Conservation (phyloP, 2,329 filamentous ascomycete species). For the Fusarium sp. region DNA sequence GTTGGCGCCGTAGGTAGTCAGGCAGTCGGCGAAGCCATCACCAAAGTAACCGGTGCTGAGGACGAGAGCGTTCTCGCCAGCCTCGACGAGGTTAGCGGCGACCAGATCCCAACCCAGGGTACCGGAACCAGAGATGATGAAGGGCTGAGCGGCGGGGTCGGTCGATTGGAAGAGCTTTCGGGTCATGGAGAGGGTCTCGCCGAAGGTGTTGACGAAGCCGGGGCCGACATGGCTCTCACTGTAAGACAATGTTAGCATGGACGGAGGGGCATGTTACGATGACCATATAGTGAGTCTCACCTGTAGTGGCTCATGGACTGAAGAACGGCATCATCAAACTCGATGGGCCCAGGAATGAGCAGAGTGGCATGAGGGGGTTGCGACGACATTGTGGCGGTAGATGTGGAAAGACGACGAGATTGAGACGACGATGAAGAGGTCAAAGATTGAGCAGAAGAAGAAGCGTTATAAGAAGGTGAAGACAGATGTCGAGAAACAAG, state of each 20-base stretch:
- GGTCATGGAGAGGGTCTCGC: slow-evolving; percentile 89
- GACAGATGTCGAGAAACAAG: slow-evolving; percentile 49
- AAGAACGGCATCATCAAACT: slow-evolving; percentile 97
- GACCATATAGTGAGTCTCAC: slow-evolving; percentile 53
- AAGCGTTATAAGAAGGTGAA: slow-evolving; percentile 35
- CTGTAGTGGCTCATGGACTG: slow-evolving; percentile 96
- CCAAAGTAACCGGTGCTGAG: slow-evolving; percentile 98
- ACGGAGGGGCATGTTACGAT: background rate
- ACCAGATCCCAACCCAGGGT: slow-evolving; percentile 98
- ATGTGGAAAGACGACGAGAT: slow-evolving; percentile 44
- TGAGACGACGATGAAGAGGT: slow-evolving; percentile 31
- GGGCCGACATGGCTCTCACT: slow-evolving; percentile 96
- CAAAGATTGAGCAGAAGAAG: slow-evolving; percentile 34
- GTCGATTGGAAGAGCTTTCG: slow-evolving; percentile 96
- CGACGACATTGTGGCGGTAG: slow-evolving; percentile 68
- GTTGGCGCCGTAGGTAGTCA: slow-evolving; percentile 91
- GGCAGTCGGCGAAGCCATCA: slow-evolving; percentile 93
- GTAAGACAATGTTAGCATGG: slow-evolving; percentile 23
- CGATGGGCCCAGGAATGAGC: slow-evolving; percentile 97
- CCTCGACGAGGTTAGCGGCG: slow-evolving; percentile 91
- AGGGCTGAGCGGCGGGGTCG: slow-evolving; percentile 86
- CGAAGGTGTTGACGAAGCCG: slow-evolving; percentile 90
- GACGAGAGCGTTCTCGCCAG: slow-evolving; percentile 91
- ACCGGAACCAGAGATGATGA: slow-evolving; percentile 93
- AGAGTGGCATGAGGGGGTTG: slow-evolving; percentile 79